These are phyloP conservation scores for Pichia sp. DNA, from an alignment of 1,139 yeast species.

Conservation along the genomic window DNA sequence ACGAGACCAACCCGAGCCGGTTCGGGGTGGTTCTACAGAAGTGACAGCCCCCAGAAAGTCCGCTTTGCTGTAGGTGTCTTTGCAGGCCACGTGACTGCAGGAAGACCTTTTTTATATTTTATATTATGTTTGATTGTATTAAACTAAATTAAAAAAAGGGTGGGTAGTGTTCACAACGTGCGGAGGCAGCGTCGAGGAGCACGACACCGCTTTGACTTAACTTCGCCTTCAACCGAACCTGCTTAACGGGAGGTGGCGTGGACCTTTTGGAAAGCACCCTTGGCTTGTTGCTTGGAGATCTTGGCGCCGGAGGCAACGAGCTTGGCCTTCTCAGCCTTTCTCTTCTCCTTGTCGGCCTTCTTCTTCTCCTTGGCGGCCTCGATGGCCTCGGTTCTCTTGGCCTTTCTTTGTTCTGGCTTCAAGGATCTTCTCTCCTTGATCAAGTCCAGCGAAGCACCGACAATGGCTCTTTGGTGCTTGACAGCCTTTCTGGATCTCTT, in stretches of 20 bases:
- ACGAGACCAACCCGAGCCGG: constrained; percentile 10
- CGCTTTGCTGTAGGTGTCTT: neutral
- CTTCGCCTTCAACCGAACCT: neutral
- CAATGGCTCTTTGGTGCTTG: constrained; percentile 98
- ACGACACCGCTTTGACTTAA: neutral
- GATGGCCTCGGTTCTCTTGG: constrained; percentile 89
- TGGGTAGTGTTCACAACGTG: neutral
- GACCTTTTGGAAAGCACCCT: constrained; percentile 95
- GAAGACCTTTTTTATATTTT: neutral
- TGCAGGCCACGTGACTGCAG: neutral
- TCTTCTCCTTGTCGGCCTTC: constrained; percentile 89
- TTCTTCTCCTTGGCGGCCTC: constrained; percentile 93
- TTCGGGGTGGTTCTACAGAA: neutral
- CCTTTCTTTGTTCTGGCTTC: constrained; percentile 98
- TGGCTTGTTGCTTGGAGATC: constrained; percentile 80
- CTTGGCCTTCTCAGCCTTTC: constrained; percentile 93
- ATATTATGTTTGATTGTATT: neutral
- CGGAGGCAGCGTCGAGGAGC: neutral
- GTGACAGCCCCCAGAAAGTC: neutral
- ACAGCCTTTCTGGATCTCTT: constrained; percentile 97
- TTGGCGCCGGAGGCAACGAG: constrained; percentile 67
- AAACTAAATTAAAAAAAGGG: constrained; percentile 3
- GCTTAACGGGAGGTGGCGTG: constrained; percentile 92
- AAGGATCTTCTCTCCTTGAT: constrained; percentile 96
- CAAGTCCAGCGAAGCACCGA: constrained; percentile 98